Base-by-base conservation (phyloP, 495 filamentous ascomycete genomes). In the Penicillium nucicola region DNA sequence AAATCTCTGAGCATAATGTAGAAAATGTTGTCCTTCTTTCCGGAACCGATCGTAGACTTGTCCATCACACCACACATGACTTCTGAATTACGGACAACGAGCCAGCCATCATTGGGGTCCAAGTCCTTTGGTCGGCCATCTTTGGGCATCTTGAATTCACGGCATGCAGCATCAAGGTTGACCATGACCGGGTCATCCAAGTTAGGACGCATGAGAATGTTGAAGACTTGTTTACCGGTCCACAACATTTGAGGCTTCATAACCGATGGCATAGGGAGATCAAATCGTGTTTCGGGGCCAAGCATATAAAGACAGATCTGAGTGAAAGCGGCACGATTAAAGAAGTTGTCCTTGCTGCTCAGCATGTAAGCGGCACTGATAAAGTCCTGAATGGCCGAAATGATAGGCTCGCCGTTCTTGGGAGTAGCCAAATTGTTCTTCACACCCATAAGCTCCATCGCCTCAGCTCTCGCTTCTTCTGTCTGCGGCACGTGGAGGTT, bases 1-100 rank as follows among this genome's bases (percentile, higher is more conserved):
- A 85, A 97, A 68, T 98, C 93, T 67, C 93, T 81, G 52, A 97
- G 78, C 58, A 98, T 92, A 46, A 97, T 87, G 58, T 96, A 98
- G 69, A 97, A 98, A 9, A 98, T 82, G 3, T 90, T 96, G 65
- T 96, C 92, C 65, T 98, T 98, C 74, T 97, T 97, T 60, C 93
- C 93, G 11, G 86, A 89, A 55, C 93, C 93, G 35, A 98, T 87
- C 0, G 90, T 96, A 2, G 88, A 85, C 64, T 98, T 98, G 70
- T 98, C 93, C 91, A 98, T 96, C 31, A 90, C 83, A 58, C 93
- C 93, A 61, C 93, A 97, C 90, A 98, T 97, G 52, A 98, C 84
- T 65, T 97, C 93, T 0, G 92, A 96, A 58, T 97, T 97, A 34
- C 93, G 87, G 56, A 98, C 84, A 13, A 95, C 88, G 20, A 98